These are phyloP conservation scores for Alectoria sarmentosa DNA, from an alignment of 495 filamentous ascomycete genomes.

Conservation along the genomic window DNA sequence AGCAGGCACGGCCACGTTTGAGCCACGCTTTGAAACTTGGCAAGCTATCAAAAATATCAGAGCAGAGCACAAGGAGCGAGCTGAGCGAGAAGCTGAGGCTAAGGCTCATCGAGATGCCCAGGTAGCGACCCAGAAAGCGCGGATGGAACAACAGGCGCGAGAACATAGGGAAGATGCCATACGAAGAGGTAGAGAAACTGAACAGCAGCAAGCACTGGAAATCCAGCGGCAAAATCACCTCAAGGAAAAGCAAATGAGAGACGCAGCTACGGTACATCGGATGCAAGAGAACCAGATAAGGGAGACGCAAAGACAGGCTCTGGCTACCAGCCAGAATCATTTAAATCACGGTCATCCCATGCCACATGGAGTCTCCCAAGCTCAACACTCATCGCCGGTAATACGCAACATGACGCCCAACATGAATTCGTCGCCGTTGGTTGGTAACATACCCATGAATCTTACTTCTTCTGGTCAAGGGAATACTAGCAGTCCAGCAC, in stretches of 20 bases:
- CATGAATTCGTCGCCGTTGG: constrained; percentile 67
- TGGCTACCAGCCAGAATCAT: constrained; percentile 42
- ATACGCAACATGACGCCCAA: constrained; percentile 74
- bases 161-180: constrained; percentile 27
- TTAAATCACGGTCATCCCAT: constrained; percentile 31
- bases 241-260: constrained; percentile 6
- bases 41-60: constrained; percentile 85
- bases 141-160: constrained; percentile 24
- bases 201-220: constrained; percentile 14
- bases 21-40: constrained; percentile 83
- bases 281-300: constrained; percentile 23
- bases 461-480: constrained; percentile 67
- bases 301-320: constrained; percentile 22
- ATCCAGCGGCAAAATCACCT: constrained; percentile 4
- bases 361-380: constrained; percentile 50
- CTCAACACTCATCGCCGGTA: constrained; percentile 70
- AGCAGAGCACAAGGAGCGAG: constrained; percentile 63
- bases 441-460: constrained; percentile 63
- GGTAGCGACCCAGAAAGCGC: constrained; percentile 33
- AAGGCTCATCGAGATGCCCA: constrained; percentile 51
- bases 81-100: constrained; percentile 53
- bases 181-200: constrained; percentile 30
- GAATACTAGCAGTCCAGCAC: constrained; percentile 66
- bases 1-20: constrained; percentile 60
- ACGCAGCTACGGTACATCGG: not conserved